Conservation (phyloP, 2,329 filamentous ascomycete genomes). For the Eutypa lata region DNA sequence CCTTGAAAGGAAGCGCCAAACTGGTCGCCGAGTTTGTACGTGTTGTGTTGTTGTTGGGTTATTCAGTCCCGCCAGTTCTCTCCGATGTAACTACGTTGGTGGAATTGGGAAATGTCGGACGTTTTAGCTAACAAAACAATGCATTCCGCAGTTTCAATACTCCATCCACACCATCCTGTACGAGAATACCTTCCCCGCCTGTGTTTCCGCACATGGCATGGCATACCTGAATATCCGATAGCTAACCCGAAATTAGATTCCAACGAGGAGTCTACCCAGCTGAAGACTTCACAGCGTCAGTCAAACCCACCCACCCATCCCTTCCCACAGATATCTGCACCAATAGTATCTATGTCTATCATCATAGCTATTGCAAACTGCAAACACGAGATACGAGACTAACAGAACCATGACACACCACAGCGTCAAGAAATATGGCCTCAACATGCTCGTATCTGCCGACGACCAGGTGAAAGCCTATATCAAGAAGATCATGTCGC, state of each 20-base stretch:
- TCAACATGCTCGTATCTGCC: constrained; percentile 95
- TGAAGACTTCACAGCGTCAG: constrained; percentile 91
- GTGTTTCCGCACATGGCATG: neutral
- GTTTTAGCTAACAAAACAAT: neutral
- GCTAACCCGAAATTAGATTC: constrained; percentile 55
- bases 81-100: no score
- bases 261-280: constrained; percentile 85
- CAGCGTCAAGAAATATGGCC: constrained; percentile 94
- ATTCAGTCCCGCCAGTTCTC: no score
- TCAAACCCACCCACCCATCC: constrained; percentile 8
- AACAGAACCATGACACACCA: neutral
- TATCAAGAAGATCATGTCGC: constrained; percentile 98
- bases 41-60: no score
- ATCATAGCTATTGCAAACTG: neutral
- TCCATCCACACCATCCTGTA: constrained; percentile 96
- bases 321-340: neutral
- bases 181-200: constrained; percentile 22
- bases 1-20: constrained; percentile 79
- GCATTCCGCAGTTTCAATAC: constrained; percentile 73
- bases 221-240: neutral
- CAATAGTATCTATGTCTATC: no score
- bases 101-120: neutral
- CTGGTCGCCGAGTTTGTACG: constrained; percentile 92
- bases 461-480: constrained; percentile 99
- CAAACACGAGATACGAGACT: neutral